A percentile compares a stretch with the other conserved stretches of the same genome.
phyloP scores from a whole-genome alignment of 2,329 filamentous ascomycete species.

The Nemania serpens region DNA sequence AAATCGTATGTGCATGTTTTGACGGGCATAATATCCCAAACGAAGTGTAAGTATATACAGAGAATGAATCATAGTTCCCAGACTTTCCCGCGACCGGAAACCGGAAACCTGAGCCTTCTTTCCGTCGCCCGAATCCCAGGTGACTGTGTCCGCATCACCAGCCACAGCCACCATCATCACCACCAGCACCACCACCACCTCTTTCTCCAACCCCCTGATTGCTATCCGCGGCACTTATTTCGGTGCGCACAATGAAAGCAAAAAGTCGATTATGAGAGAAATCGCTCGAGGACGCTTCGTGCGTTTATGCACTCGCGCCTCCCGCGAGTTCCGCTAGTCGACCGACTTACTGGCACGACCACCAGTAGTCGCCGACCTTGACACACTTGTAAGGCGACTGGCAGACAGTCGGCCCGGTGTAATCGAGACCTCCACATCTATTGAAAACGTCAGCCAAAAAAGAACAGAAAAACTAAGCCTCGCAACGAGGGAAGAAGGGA shows the following conservation, averaged over 20 bases:
- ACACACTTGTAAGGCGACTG: slow-evolving; percentile 41
- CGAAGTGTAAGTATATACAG: slow-evolving; percentile 29
- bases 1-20: slow-evolving; percentile 23
- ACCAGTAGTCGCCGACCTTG: slow-evolving; percentile 39
- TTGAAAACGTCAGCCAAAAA: neutral
- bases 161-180: too few species aligned
- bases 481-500: neutral
- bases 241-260: too few species aligned
- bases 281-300: too few species aligned
- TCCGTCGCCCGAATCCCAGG: too few species aligned
- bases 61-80: slow-evolving; percentile 15
- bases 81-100: neutral
- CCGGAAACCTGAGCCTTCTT: neutral
- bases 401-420: slow-evolving; percentile 43
- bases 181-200: too few species aligned
- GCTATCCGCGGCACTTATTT: too few species aligned
- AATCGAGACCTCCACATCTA: slow-evolving; percentile 42
- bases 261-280: too few species aligned
- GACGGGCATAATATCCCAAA: slow-evolving; percentile 6
- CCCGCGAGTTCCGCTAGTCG: too few species aligned
- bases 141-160: too few species aligned
- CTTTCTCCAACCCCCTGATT: too few species aligned
- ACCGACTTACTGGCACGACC: slow-evolving; percentile 38
- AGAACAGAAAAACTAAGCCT: too few species aligned
- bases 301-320: too few species aligned